Evolutionary conservation across 495 filamentous ascomycete species (phyloP), one percentile per base, ranked within the genome.

Genomic region (Penicillium antarcticum): DNA sequence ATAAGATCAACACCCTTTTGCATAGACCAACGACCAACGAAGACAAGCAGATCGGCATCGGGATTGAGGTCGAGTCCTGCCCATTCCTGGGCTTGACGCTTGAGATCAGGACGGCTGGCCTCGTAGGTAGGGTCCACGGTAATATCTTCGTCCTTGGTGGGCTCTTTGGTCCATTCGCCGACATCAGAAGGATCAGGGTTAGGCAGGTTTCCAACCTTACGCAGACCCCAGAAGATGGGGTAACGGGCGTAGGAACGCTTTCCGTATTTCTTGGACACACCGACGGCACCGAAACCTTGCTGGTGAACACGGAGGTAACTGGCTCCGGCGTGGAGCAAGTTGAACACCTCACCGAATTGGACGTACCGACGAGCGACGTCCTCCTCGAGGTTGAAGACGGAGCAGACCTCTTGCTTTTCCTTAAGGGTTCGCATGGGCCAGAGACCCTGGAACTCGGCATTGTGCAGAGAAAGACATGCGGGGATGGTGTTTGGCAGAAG

Each of bases 1-100:
- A 91, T 89, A 12, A 89, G 72, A 66, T 91, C 87, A 45, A 91
- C 76, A 49, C 87, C 87, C 65, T 89, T 91, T 59, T 91, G 87
- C 74, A 85, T 81, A 9, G 82, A 87, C 87, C 87, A 91, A 31
- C 87, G 80, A 40, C 87, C 87, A 31, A 91, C 87, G 57, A 91
- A 91, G 3, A 89, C 87, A 53, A 91, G 79, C 7, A 91, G 75
- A 52, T 91, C 87, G 6, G 87, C 87, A 19, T 81, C 75, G 4
- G 86, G 80, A 52, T 88, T 81, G 43, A 81, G 75, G 7, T 87
- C 76, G 1, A 91, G 74, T 0, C 82, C 82, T 16, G 87, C 87
- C 87, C 87, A 91, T 65, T 88, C 83, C 58, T 91, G 87, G 4
- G 87, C 87, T 57, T 89, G 86, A 11, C 78, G 71, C 42, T 82